Base-by-base conservation (phyloP, 2,329 filamentous ascomycete genomes). In the Microthyrium microscopicum region DNA sequence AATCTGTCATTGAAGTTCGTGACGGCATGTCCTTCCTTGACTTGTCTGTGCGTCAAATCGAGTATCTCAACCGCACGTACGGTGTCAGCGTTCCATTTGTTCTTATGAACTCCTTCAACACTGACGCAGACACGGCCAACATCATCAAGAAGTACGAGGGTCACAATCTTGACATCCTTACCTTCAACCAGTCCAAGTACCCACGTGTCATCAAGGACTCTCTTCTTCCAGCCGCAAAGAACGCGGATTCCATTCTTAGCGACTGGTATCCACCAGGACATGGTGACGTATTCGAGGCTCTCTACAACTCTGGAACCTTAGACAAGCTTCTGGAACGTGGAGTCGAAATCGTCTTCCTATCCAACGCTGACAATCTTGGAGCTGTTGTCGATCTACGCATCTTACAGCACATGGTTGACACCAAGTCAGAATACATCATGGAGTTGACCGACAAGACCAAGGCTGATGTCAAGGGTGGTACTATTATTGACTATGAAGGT, bases 71-170 rank as follows among this genome's bases (percentile, higher is more conserved):
- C 77, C 80, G 85, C 59, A 95, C 84, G 44, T 95, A 94, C 67
- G 73, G 79, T 48, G 83, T 91, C 58, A 95, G 94, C 56, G 89
- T 98, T 21, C 89, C 89, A 31, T 94, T 98, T 61, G 76, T 98
- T 46, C 77, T 98, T 49, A 98, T 98, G 89, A 98, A 98, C 77
- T 95, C 89, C 36, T 98, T 98, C 80, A 98, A 98, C 73, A 98
- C 89, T 56, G 85, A 98, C 58, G 74, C 87, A 50, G 89, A 98
- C 55, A 98, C 89, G 33, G 84, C 85, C 42, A 84, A 83, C 61
- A 98, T 98, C 63, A 98, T 98, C 69, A 98, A 98, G 76, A 98
- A 98, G 70, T 98, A 95, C 64, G 87, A 98, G 67, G 89, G 89
- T 43, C 89, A 98, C 73, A 94, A 94, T 58, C 91, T 98, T 53